phyloP scores from a whole-genome alignment of 495 filamentous ascomycete genomes.

The Aspergillus heteromorphus region DNA sequence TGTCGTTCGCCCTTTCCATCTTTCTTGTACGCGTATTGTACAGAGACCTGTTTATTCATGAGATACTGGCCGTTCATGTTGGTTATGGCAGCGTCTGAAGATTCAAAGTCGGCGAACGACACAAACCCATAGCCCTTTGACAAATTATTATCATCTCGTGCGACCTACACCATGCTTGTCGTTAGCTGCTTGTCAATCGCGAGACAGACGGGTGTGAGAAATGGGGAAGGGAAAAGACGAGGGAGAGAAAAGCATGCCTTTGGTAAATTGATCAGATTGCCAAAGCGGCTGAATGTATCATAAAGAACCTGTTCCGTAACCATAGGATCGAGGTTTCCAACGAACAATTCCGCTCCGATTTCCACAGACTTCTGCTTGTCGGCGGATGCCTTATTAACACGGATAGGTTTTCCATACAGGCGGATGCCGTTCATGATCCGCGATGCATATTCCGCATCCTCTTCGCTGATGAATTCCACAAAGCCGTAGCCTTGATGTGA shows the following conservation, averaged over 20 bases:
- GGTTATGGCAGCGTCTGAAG: slow-evolving; percentile 82
- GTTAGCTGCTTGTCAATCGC: background rate
- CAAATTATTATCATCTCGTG: slow-evolving; percentile 83
- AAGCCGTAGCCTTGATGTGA: slow-evolving; percentile 98
- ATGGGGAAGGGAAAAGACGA: slow-evolving; percentile 1
- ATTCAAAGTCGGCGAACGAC: slow-evolving; percentile 90
- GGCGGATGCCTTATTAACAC: slow-evolving; percentile 93
- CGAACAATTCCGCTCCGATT: slow-evolving; percentile 94
- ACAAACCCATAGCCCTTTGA: slow-evolving; percentile 97
- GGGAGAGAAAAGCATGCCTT: slow-evolving; percentile 48
- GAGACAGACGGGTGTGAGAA: background rate
- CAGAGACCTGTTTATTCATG: slow-evolving; percentile 91
- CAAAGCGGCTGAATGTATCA: slow-evolving; percentile 95
- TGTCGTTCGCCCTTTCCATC: slow-evolving; percentile 97
- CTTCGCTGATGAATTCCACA: slow-evolving; percentile 93
- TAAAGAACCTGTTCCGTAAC: slow-evolving; percentile 96
- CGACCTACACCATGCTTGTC: slow-evolving; percentile 48
- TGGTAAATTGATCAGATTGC: slow-evolving; percentile 71
- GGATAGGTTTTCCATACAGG: slow-evolving; percentile 88
- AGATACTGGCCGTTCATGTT: slow-evolving; percentile 97
- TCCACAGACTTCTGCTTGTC: slow-evolving; percentile 97
- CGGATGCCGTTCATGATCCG: slow-evolving; percentile 95
- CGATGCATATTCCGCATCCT: slow-evolving; percentile 94
- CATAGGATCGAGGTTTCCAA: slow-evolving; percentile 92
- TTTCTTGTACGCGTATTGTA: slow-evolving; percentile 99